Evolutionary conservation across 1,284 basidiomycete species (phyloP).

Genomic region (Schizophyllum commune): DNA sequence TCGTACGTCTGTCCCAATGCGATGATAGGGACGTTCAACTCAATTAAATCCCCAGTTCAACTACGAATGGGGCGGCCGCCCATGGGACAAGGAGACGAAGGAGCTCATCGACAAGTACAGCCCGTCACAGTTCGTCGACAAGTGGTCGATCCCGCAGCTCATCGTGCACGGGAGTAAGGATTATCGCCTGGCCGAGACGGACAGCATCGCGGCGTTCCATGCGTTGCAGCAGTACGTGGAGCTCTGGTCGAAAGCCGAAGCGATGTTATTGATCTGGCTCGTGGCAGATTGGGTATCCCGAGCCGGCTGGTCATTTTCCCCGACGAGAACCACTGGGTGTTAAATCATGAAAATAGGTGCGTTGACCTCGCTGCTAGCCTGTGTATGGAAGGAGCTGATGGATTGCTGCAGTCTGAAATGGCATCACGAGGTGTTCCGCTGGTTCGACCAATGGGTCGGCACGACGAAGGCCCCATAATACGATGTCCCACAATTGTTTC

Average conservation of each 20-base stretch:
- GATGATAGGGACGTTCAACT: slow-evolving; percentile 48
- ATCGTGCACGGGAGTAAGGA: slow-evolving; percentile 85
- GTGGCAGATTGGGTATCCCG: slow-evolving; percentile 59
- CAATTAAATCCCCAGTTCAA: slow-evolving; percentile 49
- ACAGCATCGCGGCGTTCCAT: slow-evolving; percentile 78
- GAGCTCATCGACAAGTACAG: slow-evolving; percentile 55
- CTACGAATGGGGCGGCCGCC: slow-evolving; percentile 74
- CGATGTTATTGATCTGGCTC: not conserved
- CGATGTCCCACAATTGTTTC: no score
- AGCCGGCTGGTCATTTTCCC: slow-evolving; percentile 86
- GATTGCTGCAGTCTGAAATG: slow-evolving; percentile 54
- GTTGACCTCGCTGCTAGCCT: not conserved
- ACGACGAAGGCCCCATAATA: not conserved
- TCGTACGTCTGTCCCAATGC: slow-evolving; percentile 15
- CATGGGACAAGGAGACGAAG: slow-evolving; percentile 59
- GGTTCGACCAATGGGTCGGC: slow-evolving; percentile 77
- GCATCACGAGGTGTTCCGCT: slow-evolving; percentile 85
- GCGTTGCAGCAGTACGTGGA: slow-evolving; percentile 64
- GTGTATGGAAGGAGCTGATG: not conserved
- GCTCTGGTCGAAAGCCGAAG: not conserved
- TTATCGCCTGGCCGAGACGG: slow-evolving; percentile 76
- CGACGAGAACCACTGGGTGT: slow-evolving; percentile 90
- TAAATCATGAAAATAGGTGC: slow-evolving; percentile 68
- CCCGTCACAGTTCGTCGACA: slow-evolving; percentile 72
- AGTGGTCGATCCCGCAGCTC: slow-evolving; percentile 47